Percentiles rank a stretch among this genome's conserved stretches.
phyloP scores from a whole-genome alignment of 179 eudicot species.

The Patellifolia procumbens region DNA sequence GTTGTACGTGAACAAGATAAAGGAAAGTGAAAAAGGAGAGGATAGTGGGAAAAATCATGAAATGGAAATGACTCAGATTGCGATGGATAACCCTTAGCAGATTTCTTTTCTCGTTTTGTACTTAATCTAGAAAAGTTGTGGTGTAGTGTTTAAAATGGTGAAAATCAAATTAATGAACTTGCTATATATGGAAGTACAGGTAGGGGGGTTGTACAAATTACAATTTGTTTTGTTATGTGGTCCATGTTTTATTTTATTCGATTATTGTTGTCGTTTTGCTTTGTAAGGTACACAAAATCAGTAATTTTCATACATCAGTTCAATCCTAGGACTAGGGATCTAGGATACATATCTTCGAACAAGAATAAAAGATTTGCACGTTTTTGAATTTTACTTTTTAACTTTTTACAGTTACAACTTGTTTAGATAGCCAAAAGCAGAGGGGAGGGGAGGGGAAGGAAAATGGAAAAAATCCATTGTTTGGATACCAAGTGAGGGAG shows the following conservation, averaged over 20 bases:
- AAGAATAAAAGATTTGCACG: too few relatives aligned
- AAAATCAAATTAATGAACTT: background rate
- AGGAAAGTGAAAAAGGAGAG: background rate
- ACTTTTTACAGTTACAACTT: too few relatives aligned
- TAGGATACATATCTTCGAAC: too few relatives aligned
- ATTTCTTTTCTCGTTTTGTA: background rate
- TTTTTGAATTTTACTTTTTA: too few relatives aligned
- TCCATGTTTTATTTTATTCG: background rate
- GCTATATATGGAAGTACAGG: background rate
- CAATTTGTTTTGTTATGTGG: background rate
- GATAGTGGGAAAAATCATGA: background rate
- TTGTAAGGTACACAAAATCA: background rate
- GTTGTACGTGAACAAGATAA: slow-evolving; percentile 46
- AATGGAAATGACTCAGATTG: slow-evolving; percentile 36
- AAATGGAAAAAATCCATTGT: too few relatives aligned
- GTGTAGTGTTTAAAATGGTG: background rate
- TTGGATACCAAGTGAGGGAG: too few relatives aligned
- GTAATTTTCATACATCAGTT: too few relatives aligned
- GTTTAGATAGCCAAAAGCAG: too few relatives aligned
- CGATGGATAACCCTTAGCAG: slow-evolving; percentile 9
- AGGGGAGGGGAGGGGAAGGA: too few relatives aligned
- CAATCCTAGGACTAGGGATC: too few relatives aligned
- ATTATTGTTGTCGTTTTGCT: background rate
- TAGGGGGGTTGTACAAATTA: background rate
- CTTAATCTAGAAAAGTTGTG: background rate